Evolutionary conservation across 768 basidiomycete genomes (phyloP).

Genomic region (Tylopilus sp.): DNA sequence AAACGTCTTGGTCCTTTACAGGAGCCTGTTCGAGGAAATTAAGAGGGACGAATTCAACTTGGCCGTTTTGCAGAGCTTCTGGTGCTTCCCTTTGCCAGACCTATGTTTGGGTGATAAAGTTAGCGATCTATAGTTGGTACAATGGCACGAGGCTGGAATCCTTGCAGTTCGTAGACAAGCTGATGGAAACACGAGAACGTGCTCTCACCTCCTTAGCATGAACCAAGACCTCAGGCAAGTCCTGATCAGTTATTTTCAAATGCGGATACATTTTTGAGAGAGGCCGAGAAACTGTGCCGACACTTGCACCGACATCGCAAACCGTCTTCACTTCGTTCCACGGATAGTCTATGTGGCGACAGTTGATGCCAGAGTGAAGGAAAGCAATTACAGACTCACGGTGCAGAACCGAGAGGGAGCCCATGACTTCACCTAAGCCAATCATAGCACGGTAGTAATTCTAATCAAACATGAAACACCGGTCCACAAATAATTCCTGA

Average conservation of each 20-base stretch:
- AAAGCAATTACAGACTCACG: conserved; percentile 9
- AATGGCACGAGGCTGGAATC: too few species aligned
- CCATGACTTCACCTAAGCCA: conserved; percentile 20
- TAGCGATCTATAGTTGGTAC: neutral
- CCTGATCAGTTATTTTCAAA: conserved; percentile 26
- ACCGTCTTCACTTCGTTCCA: conserved; percentile 25
- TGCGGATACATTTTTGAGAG: conserved; percentile 27
- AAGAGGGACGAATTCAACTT: conserved; percentile 15
- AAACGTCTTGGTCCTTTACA: conserved; percentile 18
- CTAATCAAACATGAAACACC: conserved; percentile 10
- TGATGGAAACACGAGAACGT: neutral
- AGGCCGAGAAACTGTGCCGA: conserved; percentile 27
- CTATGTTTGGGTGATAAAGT: conserved; percentile 1
- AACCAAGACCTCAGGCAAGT: conserved; percentile 26
- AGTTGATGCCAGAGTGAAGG: neutral
- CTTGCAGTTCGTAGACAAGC: neutral
- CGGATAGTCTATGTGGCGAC: conserved; percentile 18
- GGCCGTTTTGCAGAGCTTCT: conserved; percentile 14
- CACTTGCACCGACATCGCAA: conserved; percentile 30
- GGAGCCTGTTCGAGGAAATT: conserved; percentile 21
- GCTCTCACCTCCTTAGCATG: conserved; percentile 19
- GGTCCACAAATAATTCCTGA: neutral
- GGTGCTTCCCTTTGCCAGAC: conserved; percentile 18
- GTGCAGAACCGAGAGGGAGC: conserved; percentile 21
- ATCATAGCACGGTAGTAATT: conserved; percentile 24